Evolutionary conservation across 176 grass and related monocot species (phyloP).

Genomic region (Phoenix dactylifera): DNA sequence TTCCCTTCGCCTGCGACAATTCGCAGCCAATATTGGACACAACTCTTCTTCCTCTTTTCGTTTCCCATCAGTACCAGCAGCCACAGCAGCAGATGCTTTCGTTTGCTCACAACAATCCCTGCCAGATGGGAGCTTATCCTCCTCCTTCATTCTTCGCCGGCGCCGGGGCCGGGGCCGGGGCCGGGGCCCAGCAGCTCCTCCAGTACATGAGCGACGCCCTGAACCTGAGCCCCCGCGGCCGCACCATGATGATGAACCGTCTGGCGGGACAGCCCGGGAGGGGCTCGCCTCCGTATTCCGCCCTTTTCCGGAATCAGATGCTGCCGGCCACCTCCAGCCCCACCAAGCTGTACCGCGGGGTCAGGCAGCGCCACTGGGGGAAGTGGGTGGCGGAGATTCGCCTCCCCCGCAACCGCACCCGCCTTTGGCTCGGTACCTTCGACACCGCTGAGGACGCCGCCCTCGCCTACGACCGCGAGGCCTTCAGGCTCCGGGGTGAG

Average conservation of each 20-base stretch:
- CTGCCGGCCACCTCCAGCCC: too few relatives aligned
- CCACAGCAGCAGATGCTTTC: slow-evolving; percentile 19
- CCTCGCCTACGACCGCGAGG: slow-evolving; percentile 17
- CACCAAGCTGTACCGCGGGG: too few relatives aligned
- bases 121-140: neutral
- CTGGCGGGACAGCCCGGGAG: neutral
- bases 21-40: neutral
- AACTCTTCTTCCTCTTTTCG: neutral
- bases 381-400: too few relatives aligned
- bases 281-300: neutral
- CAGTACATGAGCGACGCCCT: slow-evolving; percentile 19
- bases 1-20: slow-evolving; percentile 6
- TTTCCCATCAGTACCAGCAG: neutral
- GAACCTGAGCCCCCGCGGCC: slow-evolving; percentile 20
- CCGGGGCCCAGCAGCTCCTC: slow-evolving; percentile 3
- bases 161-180: neutral
- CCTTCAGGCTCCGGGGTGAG: slow-evolving; percentile 23
- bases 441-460: slow-evolving; percentile 61
- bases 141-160: neutral
- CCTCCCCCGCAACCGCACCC: slow-evolving; percentile 34
- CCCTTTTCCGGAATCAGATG: too few relatives aligned
- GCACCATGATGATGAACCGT: slow-evolving; percentile 3
- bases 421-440: slow-evolving; percentile 88
- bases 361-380: too few relatives aligned
- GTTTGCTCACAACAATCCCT: neutral